Evolutionary conservation across 2,329 filamentous ascomycete species (phyloP).

Genomic region (Orbilia javanica): DNA sequence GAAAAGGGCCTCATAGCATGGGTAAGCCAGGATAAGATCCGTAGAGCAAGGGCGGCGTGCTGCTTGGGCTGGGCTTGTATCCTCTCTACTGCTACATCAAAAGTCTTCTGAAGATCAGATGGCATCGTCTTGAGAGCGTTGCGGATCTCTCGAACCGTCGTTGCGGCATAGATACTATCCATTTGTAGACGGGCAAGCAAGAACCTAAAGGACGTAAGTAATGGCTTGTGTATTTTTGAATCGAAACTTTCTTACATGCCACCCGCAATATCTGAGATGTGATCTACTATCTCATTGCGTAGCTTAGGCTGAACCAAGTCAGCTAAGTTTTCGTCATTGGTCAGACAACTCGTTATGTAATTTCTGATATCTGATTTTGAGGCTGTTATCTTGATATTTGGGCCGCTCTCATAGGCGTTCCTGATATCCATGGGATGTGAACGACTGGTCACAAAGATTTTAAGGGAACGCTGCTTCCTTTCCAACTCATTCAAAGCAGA

Average conservation of each 20-base stretch:
- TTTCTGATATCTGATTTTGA: slow-evolving; percentile 45
- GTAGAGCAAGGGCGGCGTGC: slow-evolving; percentile 36
- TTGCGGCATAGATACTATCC: slow-evolving; percentile 40
- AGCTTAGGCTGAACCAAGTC: slow-evolving; percentile 40
- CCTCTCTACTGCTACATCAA: slow-evolving; percentile 39
- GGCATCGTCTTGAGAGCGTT: slow-evolving; percentile 48
- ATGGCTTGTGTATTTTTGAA: neutral
- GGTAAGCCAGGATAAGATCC: slow-evolving; percentile 38
- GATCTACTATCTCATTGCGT: slow-evolving; percentile 44
- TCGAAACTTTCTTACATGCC: slow-evolving; percentile 37
- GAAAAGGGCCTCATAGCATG: slow-evolving; percentile 34
- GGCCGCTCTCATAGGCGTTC: slow-evolving; percentile 34
- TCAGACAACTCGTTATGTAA: slow-evolving; percentile 39
- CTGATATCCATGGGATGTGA: slow-evolving; percentile 42
- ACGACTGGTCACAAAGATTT: slow-evolving; percentile 44
- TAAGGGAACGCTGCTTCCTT: slow-evolving; percentile 12
- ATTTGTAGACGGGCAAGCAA: slow-evolving; percentile 41
- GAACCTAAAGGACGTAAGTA: slow-evolving; percentile 12
- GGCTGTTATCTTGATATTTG: slow-evolving; percentile 42
- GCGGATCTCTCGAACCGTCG: slow-evolving; percentile 38
- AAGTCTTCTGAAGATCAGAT: slow-evolving; percentile 47
- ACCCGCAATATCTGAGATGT: slow-evolving; percentile 36
- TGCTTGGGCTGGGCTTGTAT: slow-evolving; percentile 37
- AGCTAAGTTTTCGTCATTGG: slow-evolving; percentile 40
- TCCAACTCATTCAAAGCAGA: slow-evolving; percentile 31